These are phyloP conservation scores for Podila verticillata DNA, from an alignment of 192 early-diverging fungal genomes.

Conservation along the genomic window DNA sequence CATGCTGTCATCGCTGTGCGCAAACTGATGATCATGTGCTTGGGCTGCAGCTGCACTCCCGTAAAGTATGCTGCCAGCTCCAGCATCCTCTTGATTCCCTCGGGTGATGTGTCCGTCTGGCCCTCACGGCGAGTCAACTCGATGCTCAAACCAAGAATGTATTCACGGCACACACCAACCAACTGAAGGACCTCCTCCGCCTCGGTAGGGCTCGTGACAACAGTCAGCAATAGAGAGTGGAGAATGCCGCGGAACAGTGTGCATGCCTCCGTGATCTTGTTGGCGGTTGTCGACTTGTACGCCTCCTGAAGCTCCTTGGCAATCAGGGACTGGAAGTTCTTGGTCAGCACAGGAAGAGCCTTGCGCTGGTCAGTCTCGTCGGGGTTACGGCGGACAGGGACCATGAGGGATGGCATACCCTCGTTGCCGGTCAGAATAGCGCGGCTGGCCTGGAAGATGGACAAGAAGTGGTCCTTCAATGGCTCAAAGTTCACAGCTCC, in stretches of 20 bases:
- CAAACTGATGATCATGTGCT: constrained; percentile 89
- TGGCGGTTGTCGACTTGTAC: constrained; percentile 81
- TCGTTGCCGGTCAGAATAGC: constrained; percentile 70
- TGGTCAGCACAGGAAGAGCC: constrained; percentile 67
- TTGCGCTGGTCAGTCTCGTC: constrained; percentile 61
- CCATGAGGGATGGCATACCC: constrained; percentile 65
- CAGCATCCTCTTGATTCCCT: constrained; percentile 73
- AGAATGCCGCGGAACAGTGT: constrained; percentile 80
- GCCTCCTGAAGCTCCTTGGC: constrained; percentile 82
- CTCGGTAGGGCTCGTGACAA: constrained; percentile 72
- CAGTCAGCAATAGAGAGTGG: constrained; percentile 80
- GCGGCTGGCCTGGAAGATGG: constrained; percentile 82
- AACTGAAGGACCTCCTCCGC: constrained; percentile 79
- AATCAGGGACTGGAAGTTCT: constrained; percentile 68
- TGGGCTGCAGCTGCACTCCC: constrained; percentile 87
- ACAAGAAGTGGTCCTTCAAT: constrained; percentile 88
- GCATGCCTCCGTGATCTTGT: constrained; percentile 85
- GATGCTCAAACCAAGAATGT: constrained; percentile 89
- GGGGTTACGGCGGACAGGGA: constrained; percentile 76
- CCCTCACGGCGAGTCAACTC: constrained; percentile 79
- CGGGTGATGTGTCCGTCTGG: constrained; percentile 62
- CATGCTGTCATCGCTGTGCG: constrained; percentile 88
- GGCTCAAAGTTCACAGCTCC: constrained; percentile 94
- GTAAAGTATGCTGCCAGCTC: constrained; percentile 98
- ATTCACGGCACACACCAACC: constrained; percentile 87